phyloP scores from a whole-genome alignment of 176 grass and related monocot species.

The Aegilops umbellulata region DNA sequence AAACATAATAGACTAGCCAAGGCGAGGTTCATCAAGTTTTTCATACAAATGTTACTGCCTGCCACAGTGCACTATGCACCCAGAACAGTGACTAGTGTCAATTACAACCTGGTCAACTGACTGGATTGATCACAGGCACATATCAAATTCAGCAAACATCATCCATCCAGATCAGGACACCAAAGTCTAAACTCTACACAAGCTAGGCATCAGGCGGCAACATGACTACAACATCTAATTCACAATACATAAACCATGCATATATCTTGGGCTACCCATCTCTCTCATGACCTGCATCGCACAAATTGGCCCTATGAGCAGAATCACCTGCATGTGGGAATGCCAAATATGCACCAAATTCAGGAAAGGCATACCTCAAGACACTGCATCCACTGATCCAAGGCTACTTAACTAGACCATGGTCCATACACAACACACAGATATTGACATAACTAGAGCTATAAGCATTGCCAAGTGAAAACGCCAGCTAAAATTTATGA shows the following conservation, averaged over 20 bases:
- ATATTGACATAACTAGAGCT: constrained; percentile 38
- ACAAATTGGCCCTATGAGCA: constrained; percentile 1
- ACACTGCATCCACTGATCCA: constrained; percentile 24
- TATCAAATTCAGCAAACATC: not conserved
- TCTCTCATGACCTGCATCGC: constrained; percentile 1
- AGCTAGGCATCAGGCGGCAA: not conserved
- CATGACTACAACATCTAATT: constrained; percentile 25
- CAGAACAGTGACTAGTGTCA: not conserved
- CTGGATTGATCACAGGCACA: constrained; percentile 32
- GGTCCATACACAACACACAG: constrained; percentile 40
- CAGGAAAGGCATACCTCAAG: constrained; percentile 10
- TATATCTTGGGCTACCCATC: constrained; percentile 24
- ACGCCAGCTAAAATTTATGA: constrained; percentile 34
- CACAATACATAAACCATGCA: constrained; percentile 23
- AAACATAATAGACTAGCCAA: not conserved
- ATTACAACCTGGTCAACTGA: constrained; percentile 37
- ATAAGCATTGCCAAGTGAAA: not conserved
- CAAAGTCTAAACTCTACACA: constrained; percentile 25
- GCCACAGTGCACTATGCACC: constrained; percentile 19
- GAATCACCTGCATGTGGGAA: constrained; percentile 1
- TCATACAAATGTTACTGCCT: constrained; percentile 22
- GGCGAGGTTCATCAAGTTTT: not conserved
- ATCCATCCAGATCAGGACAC: constrained; percentile 27
- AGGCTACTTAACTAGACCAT: not conserved
- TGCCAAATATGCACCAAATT: not conserved